Percentiles rank a stretch among this genome's conserved stretches.
These are phyloP conservation scores for Phialophora expanda DNA, from an alignment of 2,329 filamentous ascomycete species.

Conservation along the genomic window DNA sequence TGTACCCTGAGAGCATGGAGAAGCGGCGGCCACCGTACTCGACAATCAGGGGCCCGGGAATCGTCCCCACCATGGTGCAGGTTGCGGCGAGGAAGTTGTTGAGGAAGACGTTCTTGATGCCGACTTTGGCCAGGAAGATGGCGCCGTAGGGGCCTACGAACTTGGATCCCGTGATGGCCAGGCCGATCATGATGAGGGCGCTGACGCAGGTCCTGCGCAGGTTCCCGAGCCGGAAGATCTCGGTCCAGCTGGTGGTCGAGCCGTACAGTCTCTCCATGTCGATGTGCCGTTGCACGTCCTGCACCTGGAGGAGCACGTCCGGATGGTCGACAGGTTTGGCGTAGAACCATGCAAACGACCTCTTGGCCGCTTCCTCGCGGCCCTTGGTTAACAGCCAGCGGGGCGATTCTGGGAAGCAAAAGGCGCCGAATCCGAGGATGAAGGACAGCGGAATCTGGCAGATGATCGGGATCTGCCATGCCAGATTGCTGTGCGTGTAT, in stretches of 20 bases:
- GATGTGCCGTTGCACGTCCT: slow-evolving; percentile 40
- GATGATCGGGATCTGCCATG: slow-evolving; percentile 43
- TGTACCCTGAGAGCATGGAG: slow-evolving; percentile 38
- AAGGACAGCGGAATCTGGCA: slow-evolving; percentile 43
- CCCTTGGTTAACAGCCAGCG: slow-evolving; percentile 55
- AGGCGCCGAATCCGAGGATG: slow-evolving; percentile 47
- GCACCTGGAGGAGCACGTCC: slow-evolving; percentile 39
- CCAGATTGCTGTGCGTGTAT: slow-evolving; percentile 41
- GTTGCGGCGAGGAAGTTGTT: slow-evolving; percentile 19
- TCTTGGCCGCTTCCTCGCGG: slow-evolving; percentile 49
- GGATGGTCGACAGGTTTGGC: slow-evolving; percentile 28
- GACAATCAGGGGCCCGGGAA: slow-evolving; percentile 20
- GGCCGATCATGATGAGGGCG: slow-evolving; percentile 40
- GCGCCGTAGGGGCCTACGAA: slow-evolving; percentile 27
- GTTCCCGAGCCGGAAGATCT: slow-evolving; percentile 40
- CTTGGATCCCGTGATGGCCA: slow-evolving; percentile 41
- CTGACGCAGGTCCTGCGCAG: slow-evolving; percentile 39
- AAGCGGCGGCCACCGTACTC: slow-evolving; percentile 41
- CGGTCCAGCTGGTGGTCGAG: slow-evolving; percentile 34
- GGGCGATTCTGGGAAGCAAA: slow-evolving; percentile 52
- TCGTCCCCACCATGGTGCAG: slow-evolving; percentile 13
- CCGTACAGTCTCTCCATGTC: slow-evolving; percentile 35
- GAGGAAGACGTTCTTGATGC: slow-evolving; percentile 36
- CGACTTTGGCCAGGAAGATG: slow-evolving; percentile 34
- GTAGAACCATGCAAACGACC: slow-evolving; percentile 43